These are phyloP conservation scores for Pichia sp. DNA, from an alignment of 1,139 yeast species.

Conservation along the genomic window DNA sequence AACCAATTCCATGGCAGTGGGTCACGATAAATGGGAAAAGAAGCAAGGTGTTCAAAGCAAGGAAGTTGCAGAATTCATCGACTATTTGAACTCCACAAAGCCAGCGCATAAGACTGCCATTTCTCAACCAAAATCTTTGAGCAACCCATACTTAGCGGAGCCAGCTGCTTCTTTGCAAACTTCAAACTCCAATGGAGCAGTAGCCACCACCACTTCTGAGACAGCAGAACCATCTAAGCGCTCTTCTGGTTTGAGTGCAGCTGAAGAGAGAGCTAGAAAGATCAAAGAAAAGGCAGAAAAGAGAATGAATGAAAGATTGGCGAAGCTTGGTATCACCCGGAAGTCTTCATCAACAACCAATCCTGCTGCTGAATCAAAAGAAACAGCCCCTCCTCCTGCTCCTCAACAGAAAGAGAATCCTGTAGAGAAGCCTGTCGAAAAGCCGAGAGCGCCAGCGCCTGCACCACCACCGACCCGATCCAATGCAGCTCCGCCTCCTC, in stretches of 20 bases:
- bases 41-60: conserved; percentile 70
- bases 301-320: conserved; percentile 83
- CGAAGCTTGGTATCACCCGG: conserved; percentile 65
- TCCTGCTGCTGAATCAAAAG: neutral
- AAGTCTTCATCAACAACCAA: conserved; percentile 24
- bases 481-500: neutral
- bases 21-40: conserved; percentile 72
- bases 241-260: conserved; percentile 15
- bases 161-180: conserved; percentile 5
- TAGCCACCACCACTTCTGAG: conserved; percentile 1
- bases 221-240: neutral
- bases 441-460: conserved; percentile 12
- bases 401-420: neutral
- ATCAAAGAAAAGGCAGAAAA: conserved; percentile 88
- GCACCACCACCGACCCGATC: conserved; percentile 15
- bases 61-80: conserved; percentile 58
- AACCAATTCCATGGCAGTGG: conserved; percentile 42
- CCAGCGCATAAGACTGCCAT: conserved; percentile 22
- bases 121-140: conserved; percentile 4
- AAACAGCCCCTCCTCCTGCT: neutral
- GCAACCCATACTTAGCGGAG: conserved; percentile 8
- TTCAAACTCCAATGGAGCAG: neutral
- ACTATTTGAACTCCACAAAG: conserved; percentile 37
- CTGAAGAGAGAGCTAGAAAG: conserved; percentile 70
- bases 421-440: conserved; percentile 2